Base-by-base conservation (phyloP, 2,329 filamentous ascomycete species). In the Penicillium vulpinum region DNA sequence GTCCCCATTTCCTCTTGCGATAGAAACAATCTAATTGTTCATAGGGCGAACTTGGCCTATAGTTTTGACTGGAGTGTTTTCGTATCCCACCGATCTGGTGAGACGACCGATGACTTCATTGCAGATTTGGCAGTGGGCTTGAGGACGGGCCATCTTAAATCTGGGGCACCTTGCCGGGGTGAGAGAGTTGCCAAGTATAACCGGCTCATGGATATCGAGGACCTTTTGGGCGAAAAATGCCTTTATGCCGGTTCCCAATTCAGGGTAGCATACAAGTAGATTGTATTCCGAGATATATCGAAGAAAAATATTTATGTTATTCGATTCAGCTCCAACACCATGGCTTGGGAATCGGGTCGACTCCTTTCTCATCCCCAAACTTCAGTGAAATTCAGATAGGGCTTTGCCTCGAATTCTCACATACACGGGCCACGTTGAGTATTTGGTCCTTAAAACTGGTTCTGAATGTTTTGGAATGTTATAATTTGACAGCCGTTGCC, bases 141-240 rank as follows among this genome's bases (percentile, higher is more conserved):
- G 3, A 51, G 70, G 8, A 67, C 73, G 3, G 77, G 77, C 5
- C 75, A 78, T 64, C 51, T 78, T 36, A 78, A 78, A 59, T 69
- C 74, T 18, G 75, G 76, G 36, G 68, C 69, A 18, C 76, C 76
- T 2, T 72, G 67, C 49, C 69, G 77, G 8, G 74, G 76, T 7
- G 77, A 78, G 67, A 65, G 75, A 31, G 71, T 78, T 9, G 75
- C 66, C 35, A 79, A 78, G 61, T 78, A 78, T 62, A 79, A 78
- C 60, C 73, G 76, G 4, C 62, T 78, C 28, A 73, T 78, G 72
- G 75, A 78, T 57, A 78, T 78, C 60, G 76, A 77, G 57, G 71
- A 70, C 38, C 63, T 74, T 46, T 51, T 73, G 43, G 29, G 56
- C 28, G 8, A 62, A 61, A 21, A 31, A 10, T 46, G 29, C 5